Evolutionary conservation across 1,284 basidiomycete genomes (phyloP), one percentile per base, ranked within the genome.

Genomic region (Boletus calvinii): DNA sequence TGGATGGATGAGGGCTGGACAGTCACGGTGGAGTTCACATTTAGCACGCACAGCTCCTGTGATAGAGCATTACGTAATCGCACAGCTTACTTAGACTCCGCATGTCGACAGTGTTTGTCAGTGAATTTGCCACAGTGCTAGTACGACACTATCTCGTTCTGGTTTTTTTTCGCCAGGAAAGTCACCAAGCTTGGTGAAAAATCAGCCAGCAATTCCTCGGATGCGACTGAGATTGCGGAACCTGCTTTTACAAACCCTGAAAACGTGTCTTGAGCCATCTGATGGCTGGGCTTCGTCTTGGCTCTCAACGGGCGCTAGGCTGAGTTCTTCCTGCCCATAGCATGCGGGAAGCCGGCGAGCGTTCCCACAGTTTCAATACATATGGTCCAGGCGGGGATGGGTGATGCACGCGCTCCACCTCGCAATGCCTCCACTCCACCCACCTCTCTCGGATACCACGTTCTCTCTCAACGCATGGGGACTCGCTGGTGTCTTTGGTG

Each of bases 401-500:
- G 12, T 17, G n/a, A 26, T n/a, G 18, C 41, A 32, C 32, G 22
- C 34, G 26, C 22, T 15, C n/a, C 41, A 12, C 29, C 15, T 15
- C 9, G 3, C 17, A 38, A 65, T 64, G 56, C n/a, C 56, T 6
- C 53, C 63, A 1, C 29, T 62, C 43, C 12, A 15, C 1, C 26
- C 36, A n/a, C 56, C 63, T 39, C 44, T 60, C 38, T 5, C 32
- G 1, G 1, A 52, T 6, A 15, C 35, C 44, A 42, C 52, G 11
- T 65, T 66, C 40, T 40, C 52, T 6, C 65, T 66, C 42, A 64
- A 69, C 3, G 49, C 62, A 1, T 62, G 55, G 43, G 66, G 62
- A 7, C 54, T 66, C 1, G 67, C 65, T 24, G 67, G 67, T 4
- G 60, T 60, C 49, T 69, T 71, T 22, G 69, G 68, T 4, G 68